Evolutionary conservation across 805 yeast species (phyloP).

Genomic region (Candida khao-thaluensis): DNA sequence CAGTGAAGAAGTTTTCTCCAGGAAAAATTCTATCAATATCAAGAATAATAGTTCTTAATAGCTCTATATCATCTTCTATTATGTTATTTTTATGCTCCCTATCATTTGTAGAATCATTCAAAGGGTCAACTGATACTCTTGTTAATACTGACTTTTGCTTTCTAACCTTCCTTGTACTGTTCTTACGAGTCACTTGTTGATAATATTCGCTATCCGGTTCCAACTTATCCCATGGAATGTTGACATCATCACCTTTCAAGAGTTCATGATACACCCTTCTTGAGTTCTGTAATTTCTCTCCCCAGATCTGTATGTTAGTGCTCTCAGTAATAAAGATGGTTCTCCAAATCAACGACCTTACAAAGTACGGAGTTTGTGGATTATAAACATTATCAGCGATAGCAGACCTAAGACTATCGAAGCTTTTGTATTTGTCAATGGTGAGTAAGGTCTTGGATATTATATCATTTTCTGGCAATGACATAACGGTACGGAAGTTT

Average conservation of each 20-base stretch:
- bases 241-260: slow-evolving; percentile 26
- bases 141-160: slow-evolving; percentile 16
- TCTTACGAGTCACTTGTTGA: slow-evolving; percentile 16
- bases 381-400: slow-evolving; percentile 30
- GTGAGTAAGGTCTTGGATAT: slow-evolving; percentile 38
- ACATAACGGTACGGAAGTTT: neutral
- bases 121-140: slow-evolving; percentile 19
- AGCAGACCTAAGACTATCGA: slow-evolving; percentile 25
- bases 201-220: slow-evolving; percentile 30
- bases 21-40: slow-evolving; percentile 57
- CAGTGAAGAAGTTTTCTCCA: slow-evolving; percentile 35
- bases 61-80: slow-evolving; percentile 27
- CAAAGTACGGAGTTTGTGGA: slow-evolving; percentile 21
- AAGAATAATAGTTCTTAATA: slow-evolving; percentile 43
- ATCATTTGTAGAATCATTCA: slow-evolving; percentile 2
- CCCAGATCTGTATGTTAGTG: slow-evolving; percentile 36
- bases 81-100: neutral
- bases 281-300: slow-evolving; percentile 24
- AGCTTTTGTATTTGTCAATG: slow-evolving; percentile 32
- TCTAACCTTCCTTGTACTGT: slow-evolving; percentile 11
- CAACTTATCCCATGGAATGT: slow-evolving; percentile 38
- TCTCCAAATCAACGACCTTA: slow-evolving; percentile 40
- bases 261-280: slow-evolving; percentile 38
- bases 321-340: slow-evolving; percentile 34
- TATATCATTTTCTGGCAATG: slow-evolving; percentile 30